These are phyloP conservation scores for Glomus cerebriforme DNA, from an alignment of 192 early-diverging fungal species.

Conservation along the genomic window DNA sequence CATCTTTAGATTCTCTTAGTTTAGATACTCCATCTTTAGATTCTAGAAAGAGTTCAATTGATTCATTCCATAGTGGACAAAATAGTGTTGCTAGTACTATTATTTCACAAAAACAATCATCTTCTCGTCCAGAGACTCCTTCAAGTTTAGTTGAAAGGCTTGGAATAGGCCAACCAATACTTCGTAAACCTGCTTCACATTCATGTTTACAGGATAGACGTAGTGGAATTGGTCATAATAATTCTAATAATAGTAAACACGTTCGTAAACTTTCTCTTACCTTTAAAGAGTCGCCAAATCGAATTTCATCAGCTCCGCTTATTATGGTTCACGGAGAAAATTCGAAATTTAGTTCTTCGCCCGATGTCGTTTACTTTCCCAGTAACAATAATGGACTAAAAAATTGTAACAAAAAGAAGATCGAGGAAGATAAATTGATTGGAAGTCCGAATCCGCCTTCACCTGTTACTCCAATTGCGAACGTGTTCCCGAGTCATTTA, in stretches of 20 bases:
- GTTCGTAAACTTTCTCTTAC: conserved; percentile 13
- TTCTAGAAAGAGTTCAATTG: conserved; percentile 31
- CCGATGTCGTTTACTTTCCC: conserved; percentile 11
- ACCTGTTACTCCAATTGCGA: conserved; percentile 19
- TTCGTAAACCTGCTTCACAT: conserved; percentile 31
- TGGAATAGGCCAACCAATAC: conserved; percentile 29
- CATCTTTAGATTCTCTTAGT: conserved; percentile 29
- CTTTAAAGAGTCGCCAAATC: background rate
- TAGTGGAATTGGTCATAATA: background rate
- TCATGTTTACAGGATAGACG: conserved; percentile 15
- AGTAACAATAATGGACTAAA: background rate
- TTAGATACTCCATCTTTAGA: conserved; percentile 30
- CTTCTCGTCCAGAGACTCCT: conserved; percentile 3
- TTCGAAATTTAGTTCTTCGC: conserved; percentile 17
- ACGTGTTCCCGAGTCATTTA: conserved; percentile 33
- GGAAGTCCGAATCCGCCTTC: background rate
- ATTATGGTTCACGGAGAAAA: conserved; percentile 33
- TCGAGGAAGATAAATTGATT: background rate
- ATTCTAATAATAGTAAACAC: background rate
- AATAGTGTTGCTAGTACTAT: background rate
- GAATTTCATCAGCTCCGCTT: background rate
- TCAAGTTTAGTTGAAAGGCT: conserved; percentile 5
- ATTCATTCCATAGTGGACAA: conserved; percentile 22
- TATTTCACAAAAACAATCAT: background rate
- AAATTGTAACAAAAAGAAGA: background rate